A percentile compares a stretch with the other conserved stretches of the same genome.
Conservation (phyloP, 2,329 filamentous ascomycete genomes). For the Cordyceps militaris region DNA sequence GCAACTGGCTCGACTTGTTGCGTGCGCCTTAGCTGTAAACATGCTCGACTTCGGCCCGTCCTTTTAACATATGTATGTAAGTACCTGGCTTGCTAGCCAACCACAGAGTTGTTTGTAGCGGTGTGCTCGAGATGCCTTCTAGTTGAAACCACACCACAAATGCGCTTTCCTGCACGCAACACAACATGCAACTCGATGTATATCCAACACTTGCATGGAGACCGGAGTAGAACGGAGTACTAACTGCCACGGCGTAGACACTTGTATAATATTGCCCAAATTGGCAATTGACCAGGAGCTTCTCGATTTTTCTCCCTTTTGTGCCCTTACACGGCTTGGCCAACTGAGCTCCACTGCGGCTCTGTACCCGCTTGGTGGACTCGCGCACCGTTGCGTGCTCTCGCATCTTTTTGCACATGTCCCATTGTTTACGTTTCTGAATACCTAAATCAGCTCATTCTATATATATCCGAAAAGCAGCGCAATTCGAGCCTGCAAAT, state of each 20-base stretch:
- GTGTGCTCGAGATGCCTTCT: background rate
- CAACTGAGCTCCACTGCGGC: slow-evolving; percentile 5
- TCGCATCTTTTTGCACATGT: background rate
- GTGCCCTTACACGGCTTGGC: background rate
- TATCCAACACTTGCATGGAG: background rate
- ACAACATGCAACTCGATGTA: background rate
- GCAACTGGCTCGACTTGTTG: background rate
- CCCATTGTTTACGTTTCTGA: slow-evolving; percentile 8
- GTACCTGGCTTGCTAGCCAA: no score
- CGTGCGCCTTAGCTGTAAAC: no score
- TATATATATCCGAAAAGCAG: background rate
- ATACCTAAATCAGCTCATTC: slow-evolving; percentile 3
- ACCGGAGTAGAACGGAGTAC: slow-evolving; percentile 4
- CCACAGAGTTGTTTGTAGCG: background rate
- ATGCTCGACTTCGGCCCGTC: no score
- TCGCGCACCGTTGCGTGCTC: slow-evolving; percentile 3
- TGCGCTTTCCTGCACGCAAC: background rate
- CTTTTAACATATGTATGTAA: no score
- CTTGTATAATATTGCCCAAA: background rate
- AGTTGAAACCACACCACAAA: background rate
- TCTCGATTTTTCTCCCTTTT: background rate
- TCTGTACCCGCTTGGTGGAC: slow-evolving; percentile 7
- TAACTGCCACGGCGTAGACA: background rate
- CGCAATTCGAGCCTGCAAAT: background rate
- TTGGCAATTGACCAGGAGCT: background rate